Evolutionary conservation across 2,329 filamentous ascomycete species (phyloP), one percentile per base, ranked within the genome.

Genomic region (Dryadomyces quercus-mongolicae): DNA sequence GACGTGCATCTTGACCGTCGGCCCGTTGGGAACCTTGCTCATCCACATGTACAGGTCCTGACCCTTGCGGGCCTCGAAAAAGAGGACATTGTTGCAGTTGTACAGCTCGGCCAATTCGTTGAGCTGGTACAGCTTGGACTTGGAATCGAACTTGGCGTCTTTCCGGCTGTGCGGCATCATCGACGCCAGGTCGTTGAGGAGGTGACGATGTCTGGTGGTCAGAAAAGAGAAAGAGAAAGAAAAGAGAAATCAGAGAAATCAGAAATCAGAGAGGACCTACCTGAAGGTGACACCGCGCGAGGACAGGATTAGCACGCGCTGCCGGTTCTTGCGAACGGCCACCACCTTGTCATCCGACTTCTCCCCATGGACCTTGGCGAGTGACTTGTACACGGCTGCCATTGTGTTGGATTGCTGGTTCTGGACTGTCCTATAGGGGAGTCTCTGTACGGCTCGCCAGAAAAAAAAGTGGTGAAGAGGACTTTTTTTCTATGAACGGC

Each of bases 11-110:
- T 74, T 64, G 51, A 69, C 61, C 1, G 65, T 68, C 34, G 85
- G 86, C 0, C 86, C 86, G 62, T 91, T 95, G 6, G 92, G 93
- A 2, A 90, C 85, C 66, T 94, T 95, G 69, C 86, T 84, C 65
- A 96, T 80, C 90, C 90, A 96, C 58, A 94, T 75, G 70, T 97
- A 98, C 20, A 97, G 75, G 74, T 97, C 93, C 71, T 95, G 85
- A 56, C 86, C 88, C 71, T 97, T 98, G 57, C 91, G 80, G 48
- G 91, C 91, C 73, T 98, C 92, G 67, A 96, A 94, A 73, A 95
- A 98, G 58, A 96, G 78, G 57, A 91, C 80, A 67, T 91, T 88
- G 72, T 92, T 92, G 79, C 86, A 92, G 67, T 88, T 90, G 75
- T 91, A 89, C 34, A 92, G 77, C 60, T 85, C 81, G 42, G 79